Base-by-base conservation (phyloP, 805 yeast genomes). In the Candida piceae region DNA sequence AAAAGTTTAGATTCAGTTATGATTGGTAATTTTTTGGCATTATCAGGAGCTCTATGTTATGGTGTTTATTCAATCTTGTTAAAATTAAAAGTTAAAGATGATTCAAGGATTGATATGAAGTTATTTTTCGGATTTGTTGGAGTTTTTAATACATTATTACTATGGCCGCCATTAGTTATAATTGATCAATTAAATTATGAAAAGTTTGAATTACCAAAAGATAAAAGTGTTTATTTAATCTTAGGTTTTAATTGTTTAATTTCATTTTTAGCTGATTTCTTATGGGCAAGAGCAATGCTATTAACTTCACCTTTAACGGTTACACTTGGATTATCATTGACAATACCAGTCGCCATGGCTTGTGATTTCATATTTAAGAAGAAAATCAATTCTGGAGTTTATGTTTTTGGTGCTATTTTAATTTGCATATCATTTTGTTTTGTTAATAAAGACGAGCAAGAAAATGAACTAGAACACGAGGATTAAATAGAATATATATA, bases 121-220 rank as follows among this genome's bases (percentile, higher is more conserved):
- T 67, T 89, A 24, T 93, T 93, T 53, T 89, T 93, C 56, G 98
- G 97, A 0, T 89, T 85, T 61, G 97, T 93, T 17, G 98, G 98
- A 1, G 64, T 90, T 5, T 84, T 82, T 64, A 85, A 88, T 46
- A 53, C 83, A 8, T 49, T 86, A 0, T 59, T 79, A 9, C 57
- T 89, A 30, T 88, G 97, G 96, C 97, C 98, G 3, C 60, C 87
- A 5, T 55, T 93, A 7, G 36, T 87, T 0, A 39, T 85, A 1
- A 69, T 90, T 39, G 76, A 90, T 60, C 68, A 62, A 40, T 44
- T 70, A 1, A 83, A 82, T 1, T 59, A 77, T 39, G 98, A 93
- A 59, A 61, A 57, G 7, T 80, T 93, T 43, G 88, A 76, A 50
- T 51, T 82, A 30, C 97, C 97, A 1, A 66, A 70, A 0, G 60